Conservation (phyloP, 1,139 yeast species). For the Yamadazyma diddensiae region DNA sequence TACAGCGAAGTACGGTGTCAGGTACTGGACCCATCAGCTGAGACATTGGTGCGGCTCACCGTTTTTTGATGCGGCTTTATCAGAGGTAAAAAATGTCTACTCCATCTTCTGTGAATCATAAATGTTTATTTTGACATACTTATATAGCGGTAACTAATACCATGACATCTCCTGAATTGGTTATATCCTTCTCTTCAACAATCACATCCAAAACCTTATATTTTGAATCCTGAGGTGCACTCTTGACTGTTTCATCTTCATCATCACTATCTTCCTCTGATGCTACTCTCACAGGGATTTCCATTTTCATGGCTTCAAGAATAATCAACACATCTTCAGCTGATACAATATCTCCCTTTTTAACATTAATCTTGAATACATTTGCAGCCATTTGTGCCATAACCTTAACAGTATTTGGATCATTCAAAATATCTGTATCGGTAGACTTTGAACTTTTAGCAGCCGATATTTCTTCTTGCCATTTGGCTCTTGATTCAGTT, state of each 20-base stretch:
- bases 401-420: constrained; percentile 23
- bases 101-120: no score
- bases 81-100: no score
- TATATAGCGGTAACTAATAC: constrained; percentile 4
- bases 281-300: constrained; percentile 23
- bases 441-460: constrained; percentile 21
- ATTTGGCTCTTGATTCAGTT: constrained; percentile 17
- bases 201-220: constrained; percentile 21
- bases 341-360: constrained; percentile 25
- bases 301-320: constrained; percentile 48
- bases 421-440: constrained; percentile 17
- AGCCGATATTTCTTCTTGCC: constrained; percentile 24
- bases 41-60: no score
- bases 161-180: constrained; percentile 24
- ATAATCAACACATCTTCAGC: constrained; percentile 31
- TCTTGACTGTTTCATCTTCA: constrained; percentile 4
- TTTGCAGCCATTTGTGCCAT: constrained; percentile 15
- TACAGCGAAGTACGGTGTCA: no score
- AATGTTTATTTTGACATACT: no score
- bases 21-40: no score
- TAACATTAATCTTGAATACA: constrained; percentile 18
- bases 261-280: constrained; percentile 12
- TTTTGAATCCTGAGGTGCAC: constrained; percentile 6
- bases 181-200: constrained; percentile 32
- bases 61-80: no score